Evolutionary conservation across 768 basidiomycete species (phyloP).

Genomic region (Strobilomyces confusus): DNA sequence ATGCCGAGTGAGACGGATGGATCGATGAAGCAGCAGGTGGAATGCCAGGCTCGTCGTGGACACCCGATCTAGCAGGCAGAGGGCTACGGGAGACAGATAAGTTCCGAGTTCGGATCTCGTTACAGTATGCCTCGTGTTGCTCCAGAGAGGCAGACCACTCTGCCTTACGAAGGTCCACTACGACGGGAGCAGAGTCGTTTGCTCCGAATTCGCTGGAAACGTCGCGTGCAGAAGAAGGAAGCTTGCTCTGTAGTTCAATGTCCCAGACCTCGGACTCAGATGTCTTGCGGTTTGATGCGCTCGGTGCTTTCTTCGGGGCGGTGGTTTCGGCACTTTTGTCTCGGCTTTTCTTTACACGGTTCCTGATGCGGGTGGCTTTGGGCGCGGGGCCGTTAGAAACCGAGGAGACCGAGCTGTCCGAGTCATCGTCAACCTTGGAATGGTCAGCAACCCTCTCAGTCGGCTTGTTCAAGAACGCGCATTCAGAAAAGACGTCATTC

Average conservation of each 20-base stretch:
- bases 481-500: constrained; percentile 43
- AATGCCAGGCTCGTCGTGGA: neutral
- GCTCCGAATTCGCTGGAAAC: constrained; percentile 16
- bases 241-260: constrained; percentile 42
- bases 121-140: neutral
- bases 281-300: neutral
- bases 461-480: constrained; percentile 39
- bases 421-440: constrained; percentile 3
- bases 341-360: neutral
- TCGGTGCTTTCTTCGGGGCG: neutral
- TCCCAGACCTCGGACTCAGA: constrained; percentile 51
- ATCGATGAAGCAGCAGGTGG: constrained; percentile 26
- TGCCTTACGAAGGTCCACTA: constrained; percentile 34
- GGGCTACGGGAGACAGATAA: neutral
- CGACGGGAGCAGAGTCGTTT: constrained; percentile 25
- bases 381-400: constrained; percentile 13
- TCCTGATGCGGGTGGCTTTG: constrained; percentile 6
- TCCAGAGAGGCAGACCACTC: constrained; percentile 25
- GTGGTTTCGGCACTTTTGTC: neutral
- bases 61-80: constrained; percentile 26
- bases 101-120: neutral
- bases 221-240: constrained; percentile 20
- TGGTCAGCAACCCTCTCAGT: constrained; percentile 5
- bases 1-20: constrained; percentile 54
- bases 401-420: constrained; percentile 15